Evolutionary conservation across 2,329 filamentous ascomycete species (phyloP).

Genomic region (Akanthomyces muscarius): DNA sequence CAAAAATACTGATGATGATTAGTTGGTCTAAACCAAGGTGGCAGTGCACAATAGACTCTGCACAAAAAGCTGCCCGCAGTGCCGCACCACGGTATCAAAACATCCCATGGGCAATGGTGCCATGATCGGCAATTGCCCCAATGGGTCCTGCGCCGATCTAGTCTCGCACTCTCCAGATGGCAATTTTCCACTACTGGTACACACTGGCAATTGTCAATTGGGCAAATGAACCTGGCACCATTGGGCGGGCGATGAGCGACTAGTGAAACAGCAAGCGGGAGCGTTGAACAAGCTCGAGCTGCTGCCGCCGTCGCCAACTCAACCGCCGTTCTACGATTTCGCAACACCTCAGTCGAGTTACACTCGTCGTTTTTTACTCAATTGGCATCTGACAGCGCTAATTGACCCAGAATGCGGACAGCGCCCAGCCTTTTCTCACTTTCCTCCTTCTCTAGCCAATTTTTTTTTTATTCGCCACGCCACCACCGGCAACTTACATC

Average conservation of each 20-base stretch:
- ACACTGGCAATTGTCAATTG: neutral
- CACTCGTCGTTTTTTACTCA: neutral
- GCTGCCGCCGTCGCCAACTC: neutral
- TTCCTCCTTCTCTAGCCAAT: neutral
- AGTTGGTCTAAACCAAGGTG: neutral
- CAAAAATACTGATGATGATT: neutral
- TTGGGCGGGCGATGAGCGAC: no score
- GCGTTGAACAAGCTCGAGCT: neutral
- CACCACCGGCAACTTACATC: slow-evolving; percentile 11
- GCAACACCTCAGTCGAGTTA: no score
- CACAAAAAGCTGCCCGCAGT: neutral
- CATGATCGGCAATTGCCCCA: neutral
- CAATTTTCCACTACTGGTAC: neutral
- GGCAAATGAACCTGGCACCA: neutral
- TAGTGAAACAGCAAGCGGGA: neutral
- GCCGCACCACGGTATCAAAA: neutral
- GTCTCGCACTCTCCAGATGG: neutral
- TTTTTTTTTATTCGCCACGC: neutral
- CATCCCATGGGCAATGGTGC: neutral
- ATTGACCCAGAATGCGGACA: neutral
- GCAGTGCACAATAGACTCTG: neutral
- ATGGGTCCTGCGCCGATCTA: slow-evolving; percentile 2
- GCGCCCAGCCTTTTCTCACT: neutral
- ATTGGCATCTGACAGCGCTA: neutral
- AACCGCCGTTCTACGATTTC: no score